Percentiles rank a stretch among this genome's conserved stretches.
Conservation (phyloP, 441 rosid genomes). For the Bocquillonia castaneifolia region DNA sequence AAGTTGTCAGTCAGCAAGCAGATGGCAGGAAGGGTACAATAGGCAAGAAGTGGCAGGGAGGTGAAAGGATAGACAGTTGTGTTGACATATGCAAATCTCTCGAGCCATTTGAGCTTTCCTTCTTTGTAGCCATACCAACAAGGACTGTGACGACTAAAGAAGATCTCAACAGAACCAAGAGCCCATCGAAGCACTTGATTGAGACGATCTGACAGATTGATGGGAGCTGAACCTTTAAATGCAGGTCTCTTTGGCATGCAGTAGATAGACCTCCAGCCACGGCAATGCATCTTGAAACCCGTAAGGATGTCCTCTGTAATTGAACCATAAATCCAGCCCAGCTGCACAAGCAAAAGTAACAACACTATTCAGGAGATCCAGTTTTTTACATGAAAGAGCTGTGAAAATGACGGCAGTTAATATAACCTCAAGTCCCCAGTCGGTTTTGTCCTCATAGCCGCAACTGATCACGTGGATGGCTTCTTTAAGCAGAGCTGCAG, state of each 20-base stretch:
- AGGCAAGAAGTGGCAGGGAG: slow-evolving; percentile 87
- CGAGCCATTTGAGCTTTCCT: slow-evolving; percentile 88
- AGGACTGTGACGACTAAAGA: slow-evolving; percentile 89
- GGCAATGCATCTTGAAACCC: slow-evolving; percentile 95
- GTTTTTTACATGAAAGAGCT: slow-evolving; percentile 11
- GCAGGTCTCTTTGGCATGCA: slow-evolving; percentile 84
- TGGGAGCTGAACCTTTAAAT: slow-evolving; percentile 92
- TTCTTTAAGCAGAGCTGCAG: slow-evolving; percentile 77
- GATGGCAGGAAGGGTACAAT: slow-evolving; percentile 79
- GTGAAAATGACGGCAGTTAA: slow-evolving; percentile 3
- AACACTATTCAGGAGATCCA: slow-evolving; percentile 12
- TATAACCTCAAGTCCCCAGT: slow-evolving; percentile 91
- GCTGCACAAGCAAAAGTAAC: slow-evolving; percentile 39
- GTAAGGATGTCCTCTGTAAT: slow-evolving; percentile 92
- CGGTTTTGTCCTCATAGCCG: slow-evolving; percentile 88
- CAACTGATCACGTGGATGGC: slow-evolving; percentile 96
- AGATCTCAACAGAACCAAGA: slow-evolving; percentile 93
- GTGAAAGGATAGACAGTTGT: slow-evolving; percentile 93
- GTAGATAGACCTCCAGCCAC: slow-evolving; percentile 94
- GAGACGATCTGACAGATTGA: slow-evolving; percentile 83
- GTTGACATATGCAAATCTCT: slow-evolving; percentile 77
- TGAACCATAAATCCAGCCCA: slow-evolving; percentile 93
- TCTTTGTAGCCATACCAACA: slow-evolving; percentile 78
- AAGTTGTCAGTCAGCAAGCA: slow-evolving; percentile 90
- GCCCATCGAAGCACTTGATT: slow-evolving; percentile 98